Conservation (phyloP, 2,329 filamentous ascomycete genomes). For the Zymoseptoria ardabiliae region DNA sequence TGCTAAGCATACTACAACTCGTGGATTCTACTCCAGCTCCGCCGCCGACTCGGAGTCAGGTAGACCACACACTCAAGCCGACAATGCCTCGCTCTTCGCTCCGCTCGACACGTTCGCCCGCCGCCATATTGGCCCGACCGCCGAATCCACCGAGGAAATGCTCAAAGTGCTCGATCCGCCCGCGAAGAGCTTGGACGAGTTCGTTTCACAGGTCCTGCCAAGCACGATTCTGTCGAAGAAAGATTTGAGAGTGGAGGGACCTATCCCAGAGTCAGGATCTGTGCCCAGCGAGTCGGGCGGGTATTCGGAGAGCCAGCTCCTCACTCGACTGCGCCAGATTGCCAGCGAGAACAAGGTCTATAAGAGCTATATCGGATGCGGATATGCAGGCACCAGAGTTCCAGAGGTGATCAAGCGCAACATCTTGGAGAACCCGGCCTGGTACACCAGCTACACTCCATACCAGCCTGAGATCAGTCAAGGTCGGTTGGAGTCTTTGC, state of each 20-base stretch:
- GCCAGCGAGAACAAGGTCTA: slow-evolving; percentile 55
- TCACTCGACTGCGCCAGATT: slow-evolving; percentile 47
- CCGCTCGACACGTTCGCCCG: slow-evolving; percentile 62
- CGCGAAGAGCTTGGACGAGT: slow-evolving; percentile 66
- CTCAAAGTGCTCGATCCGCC: slow-evolving; percentile 70
- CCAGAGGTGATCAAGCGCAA: slow-evolving; percentile 90
- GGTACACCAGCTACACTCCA: slow-evolving; percentile 97
- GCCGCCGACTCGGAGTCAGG: slow-evolving; percentile 18
- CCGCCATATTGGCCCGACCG: slow-evolving; percentile 79
- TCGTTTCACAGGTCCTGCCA: slow-evolving; percentile 78
- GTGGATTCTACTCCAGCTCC: slow-evolving; percentile 26
- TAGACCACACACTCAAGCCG: slow-evolving; percentile 16
- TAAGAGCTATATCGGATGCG: slow-evolving; percentile 70
- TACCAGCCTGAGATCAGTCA: slow-evolving; percentile 98
- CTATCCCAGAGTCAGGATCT: slow-evolving; percentile 36
- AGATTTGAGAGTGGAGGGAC: slow-evolving; percentile 51
- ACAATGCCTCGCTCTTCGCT: slow-evolving; percentile 33
- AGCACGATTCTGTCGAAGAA: slow-evolving; percentile 65
- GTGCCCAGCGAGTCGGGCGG: slow-evolving; percentile 33
- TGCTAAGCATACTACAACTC: slow-evolving; percentile 6
- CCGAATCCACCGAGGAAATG: slow-evolving; percentile 66
- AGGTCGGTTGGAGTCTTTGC: slow-evolving; percentile 78
- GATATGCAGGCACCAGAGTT: slow-evolving; percentile 80
- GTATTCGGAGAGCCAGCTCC: slow-evolving; percentile 54
- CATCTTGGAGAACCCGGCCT: slow-evolving; percentile 83